These are phyloP conservation scores for Cryptosporidium sp. DNA, from an alignment of 169 alveolate species.

Conservation along the genomic window DNA sequence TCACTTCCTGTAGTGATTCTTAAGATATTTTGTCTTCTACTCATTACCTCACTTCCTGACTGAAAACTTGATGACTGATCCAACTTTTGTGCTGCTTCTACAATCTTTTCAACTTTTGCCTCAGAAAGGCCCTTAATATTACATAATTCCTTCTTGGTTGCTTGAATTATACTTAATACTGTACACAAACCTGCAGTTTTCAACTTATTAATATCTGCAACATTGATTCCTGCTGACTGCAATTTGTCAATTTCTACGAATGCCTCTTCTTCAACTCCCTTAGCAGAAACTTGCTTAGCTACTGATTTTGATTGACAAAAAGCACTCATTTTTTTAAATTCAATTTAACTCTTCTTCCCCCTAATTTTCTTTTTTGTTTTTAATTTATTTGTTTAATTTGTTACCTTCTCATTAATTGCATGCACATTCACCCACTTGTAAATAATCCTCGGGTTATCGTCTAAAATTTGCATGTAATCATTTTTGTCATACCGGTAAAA, in stretches of 20 bases:
- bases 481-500: background rate
- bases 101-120: slow-evolving; percentile 86
- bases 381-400: background rate
- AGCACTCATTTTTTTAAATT: slow-evolving; percentile 39
- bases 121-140: slow-evolving; percentile 88
- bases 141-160: slow-evolving; percentile 86
- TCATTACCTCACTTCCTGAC: slow-evolving; percentile 83
- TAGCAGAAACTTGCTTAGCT: slow-evolving; percentile 72
- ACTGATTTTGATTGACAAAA: slow-evolving; percentile 74
- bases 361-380: background rate
- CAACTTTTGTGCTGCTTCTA: slow-evolving; percentile 83
- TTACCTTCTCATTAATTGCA: background rate
- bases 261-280: slow-evolving; percentile 71
- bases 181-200: slow-evolving; percentile 92
- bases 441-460: slow-evolving; percentile 18
- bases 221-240: slow-evolving; percentile 91
- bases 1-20: slow-evolving; percentile 86
- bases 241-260: slow-evolving; percentile 82
- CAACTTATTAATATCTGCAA: slow-evolving; percentile 91
- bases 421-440: background rate
- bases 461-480: slow-evolving; percentile 6
- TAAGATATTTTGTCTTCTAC: slow-evolving; percentile 81
- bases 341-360: background rate
- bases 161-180: slow-evolving; percentile 87
- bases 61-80: slow-evolving; percentile 82